A percentile compares a stretch with the other conserved stretches of the same genome.
phyloP scores from a whole-genome alignment of 192 early-diverging fungal species.

The Allomyces macrogynus region DNA sequence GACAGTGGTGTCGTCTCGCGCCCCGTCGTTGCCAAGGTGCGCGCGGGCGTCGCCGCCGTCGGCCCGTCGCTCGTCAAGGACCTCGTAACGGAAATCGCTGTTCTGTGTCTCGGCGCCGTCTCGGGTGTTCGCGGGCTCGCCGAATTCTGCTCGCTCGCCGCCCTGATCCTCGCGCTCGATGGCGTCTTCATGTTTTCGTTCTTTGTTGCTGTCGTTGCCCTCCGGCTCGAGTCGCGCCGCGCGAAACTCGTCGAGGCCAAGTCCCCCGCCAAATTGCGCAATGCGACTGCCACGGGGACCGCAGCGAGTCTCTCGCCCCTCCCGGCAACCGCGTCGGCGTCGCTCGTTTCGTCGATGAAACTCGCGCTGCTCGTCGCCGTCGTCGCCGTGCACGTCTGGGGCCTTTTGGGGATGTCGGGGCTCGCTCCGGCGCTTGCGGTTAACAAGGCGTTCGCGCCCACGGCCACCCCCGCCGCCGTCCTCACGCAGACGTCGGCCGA shows the following conservation, averaged over 20 bases:
- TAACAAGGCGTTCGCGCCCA: too few species aligned
- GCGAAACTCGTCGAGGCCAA: too few species aligned
- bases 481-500: too few species aligned
- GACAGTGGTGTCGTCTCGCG: constrained; percentile 12
- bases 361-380: background rate
- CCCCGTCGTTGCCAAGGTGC: constrained; percentile 39
- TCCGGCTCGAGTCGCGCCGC: constrained; percentile 47
- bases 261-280: too few species aligned
- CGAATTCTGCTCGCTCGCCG: constrained; percentile 64
- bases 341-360: background rate
- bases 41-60: constrained; percentile 39
- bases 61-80: constrained; percentile 43
- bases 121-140: constrained; percentile 51
- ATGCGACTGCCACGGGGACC: too few species aligned
- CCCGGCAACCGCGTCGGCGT: background rate
- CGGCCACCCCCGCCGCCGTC: too few species aligned
- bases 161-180: constrained; percentile 64
- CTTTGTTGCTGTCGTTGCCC: constrained; percentile 62
- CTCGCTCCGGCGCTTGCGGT: too few species aligned
- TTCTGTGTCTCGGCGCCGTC: constrained; percentile 54
- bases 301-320: too few species aligned
- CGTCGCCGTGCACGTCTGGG: background rate
- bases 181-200: constrained; percentile 62
- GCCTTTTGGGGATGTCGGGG: background rate
- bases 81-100: constrained; percentile 61